phyloP scores from a whole-genome alignment of 495 filamentous ascomycete species.

The Penicillium samsonianum region DNA sequence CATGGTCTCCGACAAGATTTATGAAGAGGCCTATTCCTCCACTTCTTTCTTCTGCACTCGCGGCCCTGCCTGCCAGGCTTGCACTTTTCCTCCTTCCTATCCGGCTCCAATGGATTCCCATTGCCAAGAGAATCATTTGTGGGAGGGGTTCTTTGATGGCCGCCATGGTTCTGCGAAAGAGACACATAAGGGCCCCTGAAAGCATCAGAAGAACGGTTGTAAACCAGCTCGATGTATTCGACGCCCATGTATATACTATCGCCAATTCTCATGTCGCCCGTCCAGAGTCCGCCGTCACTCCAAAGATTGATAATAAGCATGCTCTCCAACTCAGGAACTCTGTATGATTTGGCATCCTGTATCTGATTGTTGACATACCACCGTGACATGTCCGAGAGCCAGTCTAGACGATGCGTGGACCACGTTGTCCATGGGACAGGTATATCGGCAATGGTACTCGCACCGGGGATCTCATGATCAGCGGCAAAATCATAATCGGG shows the following conservation, averaged over 20 bases:
- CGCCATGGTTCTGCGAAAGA: constrained; percentile 18
- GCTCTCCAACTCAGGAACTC: constrained; percentile 59
- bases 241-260: constrained; percentile 65
- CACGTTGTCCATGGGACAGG: constrained; percentile 61
- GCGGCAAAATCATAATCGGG: constrained; percentile 52
- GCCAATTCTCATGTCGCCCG: constrained; percentile 65
- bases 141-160: constrained; percentile 8
- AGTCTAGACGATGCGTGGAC: constrained; percentile 74
- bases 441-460: constrained; percentile 34
- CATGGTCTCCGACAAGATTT: constrained; percentile 11
- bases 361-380: constrained; percentile 67
- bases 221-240: constrained; percentile 74
- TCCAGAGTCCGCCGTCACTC: constrained; percentile 74
- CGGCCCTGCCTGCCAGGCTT: constrained; percentile 8
- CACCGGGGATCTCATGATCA: constrained; percentile 37
- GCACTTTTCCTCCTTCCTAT: not conserved
- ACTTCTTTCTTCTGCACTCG: constrained; percentile 9
- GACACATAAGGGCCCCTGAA: constrained; percentile 3
- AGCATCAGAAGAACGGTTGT: constrained; percentile 49
- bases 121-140: not conserved
- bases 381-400: constrained; percentile 58
- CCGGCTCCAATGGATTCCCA: not conserved
- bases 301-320: constrained; percentile 71
- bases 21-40: not conserved
- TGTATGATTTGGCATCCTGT: constrained; percentile 60